Percentiles rank a stretch among this genome's conserved stretches.
These are phyloP conservation scores for Blastomyces parvus DNA, from an alignment of 2,329 filamentous ascomycete species.

Conservation along the genomic window DNA sequence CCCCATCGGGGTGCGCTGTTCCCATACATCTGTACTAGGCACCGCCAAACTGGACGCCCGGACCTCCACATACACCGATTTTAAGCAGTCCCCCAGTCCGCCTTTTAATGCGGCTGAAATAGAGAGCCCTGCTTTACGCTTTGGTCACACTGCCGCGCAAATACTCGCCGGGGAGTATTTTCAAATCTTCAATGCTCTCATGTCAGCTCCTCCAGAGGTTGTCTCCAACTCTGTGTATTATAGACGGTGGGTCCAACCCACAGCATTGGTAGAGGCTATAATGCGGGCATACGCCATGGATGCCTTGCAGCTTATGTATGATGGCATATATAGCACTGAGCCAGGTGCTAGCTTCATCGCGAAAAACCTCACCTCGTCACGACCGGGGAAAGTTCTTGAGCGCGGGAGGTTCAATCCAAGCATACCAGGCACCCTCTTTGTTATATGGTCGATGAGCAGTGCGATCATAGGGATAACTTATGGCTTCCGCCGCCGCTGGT, in stretches of 20 bases:
- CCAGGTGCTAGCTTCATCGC: neutral
- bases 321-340: constrained; percentile 5
- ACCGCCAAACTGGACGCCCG: constrained; percentile 1
- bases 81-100: constrained; percentile 1
- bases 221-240: constrained; percentile 7
- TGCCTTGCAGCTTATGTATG: constrained; percentile 10
- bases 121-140: neutral
- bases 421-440: constrained; percentile 1
- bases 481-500: constrained; percentile 12
- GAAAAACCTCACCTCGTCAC: constrained; percentile 6
- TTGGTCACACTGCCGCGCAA: neutral
- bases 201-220: neutral
- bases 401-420: constrained; percentile 1
- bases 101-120: neutral
- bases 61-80: constrained; percentile 4
- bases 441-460: constrained; percentile 11
- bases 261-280: neutral
- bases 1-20: constrained; percentile 7
- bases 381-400: constrained; percentile 6
- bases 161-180: neutral
- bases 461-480: constrained; percentile 8
- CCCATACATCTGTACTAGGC: neutral
- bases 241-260: neutral
- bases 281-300: constrained; percentile 12
- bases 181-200: constrained; percentile 3